These are phyloP conservation scores for Ballota nigra DNA, from an alignment of 257 asterid species.

Conservation along the genomic window DNA sequence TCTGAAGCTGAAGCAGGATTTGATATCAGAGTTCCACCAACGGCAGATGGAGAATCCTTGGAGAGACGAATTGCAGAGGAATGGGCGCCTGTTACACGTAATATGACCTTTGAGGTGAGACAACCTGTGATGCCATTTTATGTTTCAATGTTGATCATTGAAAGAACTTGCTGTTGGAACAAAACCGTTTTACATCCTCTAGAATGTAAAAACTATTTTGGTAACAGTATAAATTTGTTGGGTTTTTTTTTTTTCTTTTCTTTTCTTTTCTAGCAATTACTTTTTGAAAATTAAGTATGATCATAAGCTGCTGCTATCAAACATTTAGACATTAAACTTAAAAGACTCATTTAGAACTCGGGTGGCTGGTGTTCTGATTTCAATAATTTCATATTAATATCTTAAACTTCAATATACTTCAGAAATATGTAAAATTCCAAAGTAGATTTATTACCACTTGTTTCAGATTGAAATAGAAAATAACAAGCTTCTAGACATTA, in stretches of 20 bases:
- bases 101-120: conserved; percentile 90
- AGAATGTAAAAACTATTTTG: neutral
- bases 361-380: conserved; percentile 1
- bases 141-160: neutral
- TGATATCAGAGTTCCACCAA: conserved; percentile 93
- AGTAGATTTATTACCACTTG: neutral
- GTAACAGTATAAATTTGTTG: neutral
- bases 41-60: conserved; percentile 65
- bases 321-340: neutral
- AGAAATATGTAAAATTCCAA: neutral
- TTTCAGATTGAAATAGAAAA: neutral
- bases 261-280: neutral
- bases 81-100: conserved; percentile 92
- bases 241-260: neutral
- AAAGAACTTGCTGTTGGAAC: neutral
- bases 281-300: conserved; percentile 7
- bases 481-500: neutral
- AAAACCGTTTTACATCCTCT: neutral
- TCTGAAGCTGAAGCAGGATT: conserved; percentile 99
- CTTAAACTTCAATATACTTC: neutral
- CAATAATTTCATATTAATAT: neutral
- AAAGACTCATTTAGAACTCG: neutral
- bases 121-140: neutral
- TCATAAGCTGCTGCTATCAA: neutral
- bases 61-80: conserved; percentile 89